Percentiles rank a stretch among this genome's conserved stretches.
Evolutionary conservation across 2,329 filamentous ascomycete genomes (phyloP).

Genomic region (Lecanosticta acicola): DNA sequence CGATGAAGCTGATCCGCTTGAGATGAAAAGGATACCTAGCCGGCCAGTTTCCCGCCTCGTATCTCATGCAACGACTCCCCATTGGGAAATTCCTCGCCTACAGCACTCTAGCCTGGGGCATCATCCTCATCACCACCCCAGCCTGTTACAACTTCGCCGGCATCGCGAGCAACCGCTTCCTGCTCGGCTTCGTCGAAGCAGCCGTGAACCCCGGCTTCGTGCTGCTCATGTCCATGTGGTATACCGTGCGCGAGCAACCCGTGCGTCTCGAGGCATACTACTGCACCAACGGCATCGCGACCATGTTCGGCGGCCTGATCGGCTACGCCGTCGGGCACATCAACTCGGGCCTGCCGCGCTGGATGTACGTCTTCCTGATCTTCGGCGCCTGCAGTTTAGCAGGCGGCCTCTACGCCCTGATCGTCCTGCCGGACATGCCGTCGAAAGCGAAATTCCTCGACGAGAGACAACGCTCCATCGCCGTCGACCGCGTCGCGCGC

Average conservation of each 20-base stretch:
- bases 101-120: conserved; percentile 39
- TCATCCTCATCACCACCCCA: conserved; percentile 39
- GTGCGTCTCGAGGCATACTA: conserved; percentile 53
- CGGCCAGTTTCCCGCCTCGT: conserved; percentile 42
- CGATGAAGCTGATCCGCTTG: too few species aligned
- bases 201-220: conserved; percentile 35
- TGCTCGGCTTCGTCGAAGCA: conserved; percentile 34
- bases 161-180: conserved; percentile 34
- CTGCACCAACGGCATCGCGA: conserved; percentile 55
- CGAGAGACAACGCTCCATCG: conserved; percentile 25
- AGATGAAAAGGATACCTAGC: conserved; percentile 33
- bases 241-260: conserved; percentile 42
- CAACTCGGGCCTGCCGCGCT: conserved; percentile 44
- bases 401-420: conserved; percentile 34
- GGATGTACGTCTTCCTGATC: conserved; percentile 57
- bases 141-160: conserved; percentile 38
- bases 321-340: conserved; percentile 58
- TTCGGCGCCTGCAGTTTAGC: conserved; percentile 40
- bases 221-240: conserved; percentile 36
- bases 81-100: conserved; percentile 42
- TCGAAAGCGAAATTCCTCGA: conserved; percentile 16
- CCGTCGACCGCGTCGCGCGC: conserved; percentile 47
- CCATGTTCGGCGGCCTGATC: conserved; percentile 56
- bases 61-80: conserved; percentile 42
- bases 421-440: conserved; percentile 16